Evolutionary conservation across 257 asterid genomes (phyloP).

Genomic region (Solanum okadae): DNA sequence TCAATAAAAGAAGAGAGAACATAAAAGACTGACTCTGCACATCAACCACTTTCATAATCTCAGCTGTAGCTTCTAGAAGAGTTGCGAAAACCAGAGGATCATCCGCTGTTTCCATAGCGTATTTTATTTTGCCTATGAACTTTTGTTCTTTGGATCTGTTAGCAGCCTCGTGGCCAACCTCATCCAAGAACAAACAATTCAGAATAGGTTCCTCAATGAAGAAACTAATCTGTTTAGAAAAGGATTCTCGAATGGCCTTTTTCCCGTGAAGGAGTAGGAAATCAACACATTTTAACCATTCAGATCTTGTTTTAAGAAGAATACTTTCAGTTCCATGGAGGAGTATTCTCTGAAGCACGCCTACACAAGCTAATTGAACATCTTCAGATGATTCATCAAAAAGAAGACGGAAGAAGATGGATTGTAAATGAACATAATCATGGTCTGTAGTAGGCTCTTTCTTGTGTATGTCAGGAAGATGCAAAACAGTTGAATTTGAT

Average conservation of each 20-base stretch:
- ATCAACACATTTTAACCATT: slow-evolving; percentile 72
- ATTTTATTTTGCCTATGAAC: slow-evolving; percentile 79
- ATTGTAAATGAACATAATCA: slow-evolving; percentile 48
- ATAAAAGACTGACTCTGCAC: slow-evolving; percentile 60
- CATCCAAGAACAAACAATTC: slow-evolving; percentile 40
- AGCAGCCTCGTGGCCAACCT: slow-evolving; percentile 16
- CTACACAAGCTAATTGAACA: slow-evolving; percentile 79
- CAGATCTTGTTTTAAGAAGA: slow-evolving; percentile 53
- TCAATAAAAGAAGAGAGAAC: slow-evolving; percentile 66
- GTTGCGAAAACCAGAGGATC: slow-evolving; percentile 75
- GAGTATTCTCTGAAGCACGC: slow-evolving; percentile 60
- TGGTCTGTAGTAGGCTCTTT: slow-evolving; percentile 20
- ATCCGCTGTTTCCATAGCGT: slow-evolving; percentile 64
- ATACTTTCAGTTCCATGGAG: slow-evolving; percentile 56
- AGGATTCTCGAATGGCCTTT: slow-evolving; percentile 71
- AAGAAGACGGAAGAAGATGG: slow-evolving; percentile 66
- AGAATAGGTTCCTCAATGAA: slow-evolving; percentile 64
- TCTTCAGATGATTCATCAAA: slow-evolving; percentile 70
- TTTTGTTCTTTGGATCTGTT: slow-evolving; percentile 67
- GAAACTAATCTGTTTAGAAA: slow-evolving; percentile 62
- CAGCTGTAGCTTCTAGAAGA: slow-evolving; percentile 73
- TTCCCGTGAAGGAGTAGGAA: slow-evolving; percentile 58
- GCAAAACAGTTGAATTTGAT: slow-evolving; percentile 22
- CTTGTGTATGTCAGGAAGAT: slow-evolving; percentile 22
- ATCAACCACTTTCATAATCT: slow-evolving; percentile 64